Percentiles rank a stretch among this genome's conserved stretches.
Evolutionary conservation across 345 rosid genomes (phyloP).

Genomic region (Mallotus nudiflorus): DNA sequence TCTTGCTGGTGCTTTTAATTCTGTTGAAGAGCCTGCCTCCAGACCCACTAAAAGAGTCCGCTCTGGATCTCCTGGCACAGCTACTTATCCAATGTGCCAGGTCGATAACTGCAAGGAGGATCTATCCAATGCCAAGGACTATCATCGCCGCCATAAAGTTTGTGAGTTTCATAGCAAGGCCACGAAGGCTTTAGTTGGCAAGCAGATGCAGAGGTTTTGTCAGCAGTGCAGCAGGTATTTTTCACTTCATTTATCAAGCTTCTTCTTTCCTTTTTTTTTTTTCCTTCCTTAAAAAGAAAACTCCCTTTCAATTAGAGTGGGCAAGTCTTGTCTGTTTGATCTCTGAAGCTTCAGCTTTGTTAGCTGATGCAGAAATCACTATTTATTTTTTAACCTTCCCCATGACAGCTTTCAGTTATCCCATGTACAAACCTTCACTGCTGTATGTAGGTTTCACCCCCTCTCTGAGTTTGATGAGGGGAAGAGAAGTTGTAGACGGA

Average conservation of each 20-base stretch:
- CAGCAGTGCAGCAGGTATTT: conserved; percentile 96
- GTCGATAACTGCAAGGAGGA: conserved; percentile 80
- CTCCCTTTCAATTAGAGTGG: not conserved
- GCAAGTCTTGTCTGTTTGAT: not conserved
- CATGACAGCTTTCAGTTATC: conserved; percentile 2
- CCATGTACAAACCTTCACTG: not conserved
- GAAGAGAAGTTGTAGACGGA: conserved; percentile 83
- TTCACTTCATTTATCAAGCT: not conserved
- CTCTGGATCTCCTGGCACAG: conserved; percentile 69
- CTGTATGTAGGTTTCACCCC: conserved; percentile 61
- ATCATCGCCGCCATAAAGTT: conserved; percentile 90
- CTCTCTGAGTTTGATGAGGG: conserved; percentile 88
- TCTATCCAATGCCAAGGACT: conserved; percentile 79
- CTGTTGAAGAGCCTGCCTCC: conserved; percentile 46
- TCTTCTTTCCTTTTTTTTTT: not conserved
- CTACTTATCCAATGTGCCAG: conserved; percentile 75
- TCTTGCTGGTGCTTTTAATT: conserved; percentile 55
- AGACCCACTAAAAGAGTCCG: conserved; percentile 75
- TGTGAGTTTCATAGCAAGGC: conserved; percentile 88
- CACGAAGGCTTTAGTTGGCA: conserved; percentile 68
- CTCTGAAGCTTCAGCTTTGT: not conserved
- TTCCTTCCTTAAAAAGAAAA: not conserved
- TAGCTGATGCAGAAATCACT: not conserved
- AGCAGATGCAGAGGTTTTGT: conserved; percentile 96
- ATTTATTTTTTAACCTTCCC: too few relatives aligned